Evolutionary conservation across 106 monocot genomes (phyloP).

Genomic region (Acorus gramineus): DNA sequence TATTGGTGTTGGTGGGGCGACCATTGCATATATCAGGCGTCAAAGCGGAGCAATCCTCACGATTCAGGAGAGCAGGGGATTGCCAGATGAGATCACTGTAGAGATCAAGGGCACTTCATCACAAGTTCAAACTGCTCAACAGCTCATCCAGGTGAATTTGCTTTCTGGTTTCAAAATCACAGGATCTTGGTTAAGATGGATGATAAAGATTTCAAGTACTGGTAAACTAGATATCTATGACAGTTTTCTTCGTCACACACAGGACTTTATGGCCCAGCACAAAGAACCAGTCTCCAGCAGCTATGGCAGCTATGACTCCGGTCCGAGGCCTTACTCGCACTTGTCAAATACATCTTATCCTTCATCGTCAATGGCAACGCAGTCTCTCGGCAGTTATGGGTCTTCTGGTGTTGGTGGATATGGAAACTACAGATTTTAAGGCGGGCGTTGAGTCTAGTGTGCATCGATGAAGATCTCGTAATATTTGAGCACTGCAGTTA

Average conservation of each 20-base stretch:
- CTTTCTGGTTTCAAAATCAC: neutral
- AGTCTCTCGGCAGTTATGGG: constrained; percentile 24
- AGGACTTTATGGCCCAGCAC: constrained; percentile 39
- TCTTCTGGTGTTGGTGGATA: constrained; percentile 31
- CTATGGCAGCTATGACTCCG: constrained; percentile 33
- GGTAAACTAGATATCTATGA: neutral
- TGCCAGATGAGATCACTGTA: constrained; percentile 46
- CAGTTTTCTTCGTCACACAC: neutral
- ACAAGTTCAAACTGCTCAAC: constrained; percentile 49
- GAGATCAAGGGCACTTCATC: constrained; percentile 55
- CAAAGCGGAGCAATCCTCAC: constrained; percentile 48
- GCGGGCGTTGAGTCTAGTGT: neutral
- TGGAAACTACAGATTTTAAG: constrained; percentile 15
- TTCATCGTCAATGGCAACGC: constrained; percentile 13
- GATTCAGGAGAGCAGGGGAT: constrained; percentile 34
- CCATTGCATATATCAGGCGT: constrained; percentile 45
- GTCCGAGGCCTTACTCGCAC: constrained; percentile 38
- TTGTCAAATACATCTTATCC: constrained; percentile 20
- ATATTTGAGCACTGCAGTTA: too few species aligned
- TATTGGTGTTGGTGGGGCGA: constrained; percentile 47
- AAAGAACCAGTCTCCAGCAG: constrained; percentile 24
- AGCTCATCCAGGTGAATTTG: constrained; percentile 40
- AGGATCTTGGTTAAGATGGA: neutral
- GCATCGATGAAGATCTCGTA: too few species aligned
- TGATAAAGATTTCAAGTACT: neutral